Percentiles rank a stretch among this genome's conserved stretches.
Evolutionary conservation across 768 basidiomycete genomes (phyloP).

Genomic region (Amanita rimosa): DNA sequence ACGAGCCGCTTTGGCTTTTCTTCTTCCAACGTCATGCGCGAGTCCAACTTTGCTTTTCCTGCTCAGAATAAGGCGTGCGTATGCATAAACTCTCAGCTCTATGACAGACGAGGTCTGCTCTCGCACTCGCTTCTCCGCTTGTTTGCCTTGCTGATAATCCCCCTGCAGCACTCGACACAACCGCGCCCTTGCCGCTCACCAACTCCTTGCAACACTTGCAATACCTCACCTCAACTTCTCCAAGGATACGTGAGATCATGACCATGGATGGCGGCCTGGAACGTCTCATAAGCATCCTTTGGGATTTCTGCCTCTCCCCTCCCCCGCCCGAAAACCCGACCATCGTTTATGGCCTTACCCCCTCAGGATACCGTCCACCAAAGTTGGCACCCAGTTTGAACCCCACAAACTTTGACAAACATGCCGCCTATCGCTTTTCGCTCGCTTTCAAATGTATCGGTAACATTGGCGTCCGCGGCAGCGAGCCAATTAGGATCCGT

Average conservation of each 20-base stretch:
- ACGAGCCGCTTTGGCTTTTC: background rate
- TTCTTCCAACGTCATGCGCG: conserved; percentile 50
- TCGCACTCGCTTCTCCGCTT: conserved; percentile 1
- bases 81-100: conserved; percentile 88
- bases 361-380: conserved; percentile 45
- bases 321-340: conserved; percentile 74
- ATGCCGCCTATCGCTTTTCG: conserved; percentile 80
- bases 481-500: conserved; percentile 78
- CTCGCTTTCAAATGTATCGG: conserved; percentile 96
- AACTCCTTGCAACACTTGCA: conserved; percentile 95
- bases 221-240: conserved; percentile 94
- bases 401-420: conserved; percentile 64
- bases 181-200: conserved; percentile 52
- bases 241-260: conserved; percentile 96
- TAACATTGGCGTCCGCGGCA: conserved; percentile 95
- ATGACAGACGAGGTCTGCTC: conserved; percentile 79
- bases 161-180: conserved; percentile 38
- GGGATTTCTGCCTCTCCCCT: conserved; percentile 77
- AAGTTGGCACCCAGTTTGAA: conserved; percentile 52
- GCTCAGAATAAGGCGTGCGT: conserved; percentile 92
- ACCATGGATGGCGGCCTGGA: conserved; percentile 97
- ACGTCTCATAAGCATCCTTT: conserved; percentile 84
- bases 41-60: conserved; percentile 92
- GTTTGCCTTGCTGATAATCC: conserved; percentile 9
- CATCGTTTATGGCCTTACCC: conserved; percentile 66